Percentiles rank a stretch among this genome's conserved stretches.
These are phyloP conservation scores for Penicillium brasilianum DNA, from an alignment of 2,329 filamentous ascomycete species.

Conservation along the genomic window DNA sequence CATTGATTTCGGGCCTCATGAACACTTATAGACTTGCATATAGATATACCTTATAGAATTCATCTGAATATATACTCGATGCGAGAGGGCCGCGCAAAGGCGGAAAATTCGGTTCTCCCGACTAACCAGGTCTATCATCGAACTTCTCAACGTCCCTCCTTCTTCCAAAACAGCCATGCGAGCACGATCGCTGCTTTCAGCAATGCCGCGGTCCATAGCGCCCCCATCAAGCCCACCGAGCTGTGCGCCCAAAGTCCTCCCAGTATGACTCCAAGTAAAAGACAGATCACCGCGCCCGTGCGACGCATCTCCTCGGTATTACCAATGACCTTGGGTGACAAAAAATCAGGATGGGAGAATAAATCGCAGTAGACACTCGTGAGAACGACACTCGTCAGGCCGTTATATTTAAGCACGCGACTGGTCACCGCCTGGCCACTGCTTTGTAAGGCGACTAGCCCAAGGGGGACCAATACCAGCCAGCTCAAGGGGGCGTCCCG, in stretches of 20 bases:
- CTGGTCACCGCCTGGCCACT: conserved; percentile 79
- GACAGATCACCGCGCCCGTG: conserved; percentile 55
- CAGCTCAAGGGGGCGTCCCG: conserved; percentile 55
- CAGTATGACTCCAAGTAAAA: conserved; percentile 60
- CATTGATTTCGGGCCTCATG: too few relatives aligned
- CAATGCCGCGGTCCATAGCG: conserved; percentile 64
- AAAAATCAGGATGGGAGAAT: conserved; percentile 67
- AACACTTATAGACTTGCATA: background rate
- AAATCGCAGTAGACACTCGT: conserved; percentile 83
- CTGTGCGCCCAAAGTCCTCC: conserved; percentile 62
- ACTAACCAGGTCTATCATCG: background rate
- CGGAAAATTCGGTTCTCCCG: background rate
- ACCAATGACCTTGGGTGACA: conserved; percentile 42
- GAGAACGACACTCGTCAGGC: conserved; percentile 76
- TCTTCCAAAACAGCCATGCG: conserved; percentile 67
- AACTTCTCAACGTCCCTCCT: conserved; percentile 35
- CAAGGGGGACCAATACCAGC: conserved; percentile 69
- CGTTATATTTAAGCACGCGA: conserved; percentile 69
- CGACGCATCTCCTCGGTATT: conserved; percentile 62
- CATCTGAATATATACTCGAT: background rate
- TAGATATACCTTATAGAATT: background rate
- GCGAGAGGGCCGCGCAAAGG: background rate
- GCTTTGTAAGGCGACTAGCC: conserved; percentile 74
- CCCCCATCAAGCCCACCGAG: conserved; percentile 56
- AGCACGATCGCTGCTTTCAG: conserved; percentile 63